Percentiles rank a stretch among this genome's conserved stretches.
Evolutionary conservation across 75 land plant species (phyloP).

Genomic region (Azolla pinnata): DNA sequence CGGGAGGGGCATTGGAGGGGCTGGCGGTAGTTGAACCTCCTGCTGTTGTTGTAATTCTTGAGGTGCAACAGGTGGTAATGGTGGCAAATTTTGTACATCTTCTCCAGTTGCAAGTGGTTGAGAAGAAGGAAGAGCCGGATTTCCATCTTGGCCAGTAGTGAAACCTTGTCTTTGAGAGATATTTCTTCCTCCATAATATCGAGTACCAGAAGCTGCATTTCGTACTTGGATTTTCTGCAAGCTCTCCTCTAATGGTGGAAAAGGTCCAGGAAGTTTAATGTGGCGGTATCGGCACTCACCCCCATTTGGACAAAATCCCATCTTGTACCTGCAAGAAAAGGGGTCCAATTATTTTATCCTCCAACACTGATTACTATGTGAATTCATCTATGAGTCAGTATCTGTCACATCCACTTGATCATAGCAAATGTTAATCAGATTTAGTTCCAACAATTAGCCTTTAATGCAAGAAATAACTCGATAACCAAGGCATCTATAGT

Average conservation of each 20-base stretch:
- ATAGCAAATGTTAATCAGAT: no score
- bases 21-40: constrained; percentile 24
- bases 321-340: constrained; percentile 93
- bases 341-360: no score
- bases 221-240: constrained; percentile 84
- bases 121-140: not conserved
- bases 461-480: no score
- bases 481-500: no score
- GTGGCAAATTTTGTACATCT: constrained; percentile 14
- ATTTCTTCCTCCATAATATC: constrained; percentile 17
- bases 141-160: constrained; percentile 4
- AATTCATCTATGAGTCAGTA: no score
- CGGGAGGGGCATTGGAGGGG: constrained; percentile 26
- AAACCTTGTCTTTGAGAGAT: constrained; percentile 6
- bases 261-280: constrained; percentile 90
- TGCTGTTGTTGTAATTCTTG: constrained; percentile 10
- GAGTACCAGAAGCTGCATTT: constrained; percentile 30
- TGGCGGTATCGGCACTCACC: constrained; percentile 96
- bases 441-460: no score
- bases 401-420: no score
- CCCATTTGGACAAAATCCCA: constrained; percentile 98
- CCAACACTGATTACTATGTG: no score
- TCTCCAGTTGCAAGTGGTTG: constrained; percentile 3
- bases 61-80: constrained; percentile 1
- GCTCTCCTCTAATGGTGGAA: constrained; percentile 87